A percentile compares a stretch with the other conserved stretches of the same genome.
Conservation (phyloP, 305 asterid species). For the Fraxinus baroniana region DNA sequence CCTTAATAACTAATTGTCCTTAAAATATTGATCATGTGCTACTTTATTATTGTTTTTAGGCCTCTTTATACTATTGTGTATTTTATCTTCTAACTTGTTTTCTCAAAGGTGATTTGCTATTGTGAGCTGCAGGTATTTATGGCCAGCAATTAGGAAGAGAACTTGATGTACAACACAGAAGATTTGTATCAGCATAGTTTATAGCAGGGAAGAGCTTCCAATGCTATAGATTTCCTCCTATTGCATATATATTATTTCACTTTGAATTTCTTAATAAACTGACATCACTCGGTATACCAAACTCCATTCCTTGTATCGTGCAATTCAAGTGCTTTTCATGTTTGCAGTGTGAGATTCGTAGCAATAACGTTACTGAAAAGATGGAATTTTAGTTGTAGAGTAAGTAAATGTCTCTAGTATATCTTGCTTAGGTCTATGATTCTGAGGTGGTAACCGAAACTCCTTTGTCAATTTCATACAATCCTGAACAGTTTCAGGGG, state of each 20-base stretch:
- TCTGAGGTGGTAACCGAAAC: slow-evolving; percentile 64
- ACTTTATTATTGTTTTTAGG: not conserved
- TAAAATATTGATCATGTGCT: not conserved
- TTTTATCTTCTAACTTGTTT: not conserved
- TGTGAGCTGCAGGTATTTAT: slow-evolving; percentile 36
- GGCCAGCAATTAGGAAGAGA: slow-evolving; percentile 27
- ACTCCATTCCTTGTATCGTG: not conserved
- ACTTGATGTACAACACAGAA: not conserved
- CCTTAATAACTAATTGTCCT: not conserved
- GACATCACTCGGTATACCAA: not conserved
- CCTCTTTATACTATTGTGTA: not conserved
- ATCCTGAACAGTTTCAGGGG: slow-evolving; percentile 69
- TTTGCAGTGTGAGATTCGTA: not conserved
- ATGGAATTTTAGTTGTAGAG: not conserved
- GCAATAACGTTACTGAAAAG: slow-evolving; percentile 9
- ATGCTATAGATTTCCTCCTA: not conserved
- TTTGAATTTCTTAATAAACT: not conserved
- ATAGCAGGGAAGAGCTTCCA: not conserved
- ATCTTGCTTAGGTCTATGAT: slow-evolving; percentile 71
- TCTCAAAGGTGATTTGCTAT: slow-evolving; percentile 19
- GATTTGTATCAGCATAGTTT: not conserved
- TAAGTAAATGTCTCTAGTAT: slow-evolving; percentile 54
- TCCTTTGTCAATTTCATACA: slow-evolving; percentile 62
- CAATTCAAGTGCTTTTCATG: not conserved
- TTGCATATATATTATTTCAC: not conserved